Conservation (phyloP, 352 stramenopile genomes). For the Globisporangium cylindrosporum region DNA sequence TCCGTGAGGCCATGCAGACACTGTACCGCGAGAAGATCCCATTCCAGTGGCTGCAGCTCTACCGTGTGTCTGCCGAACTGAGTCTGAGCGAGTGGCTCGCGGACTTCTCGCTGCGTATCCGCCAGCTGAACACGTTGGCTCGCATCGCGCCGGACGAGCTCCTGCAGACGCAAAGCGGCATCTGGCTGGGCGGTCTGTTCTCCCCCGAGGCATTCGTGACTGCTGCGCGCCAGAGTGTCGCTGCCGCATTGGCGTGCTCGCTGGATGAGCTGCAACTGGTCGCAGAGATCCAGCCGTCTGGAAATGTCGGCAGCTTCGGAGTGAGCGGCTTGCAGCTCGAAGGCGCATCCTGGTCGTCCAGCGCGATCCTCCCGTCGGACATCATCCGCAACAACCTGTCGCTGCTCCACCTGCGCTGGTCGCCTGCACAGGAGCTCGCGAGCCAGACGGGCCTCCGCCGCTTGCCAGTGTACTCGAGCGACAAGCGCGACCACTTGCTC, state of each 20-base stretch:
- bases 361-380: conserved; percentile 71
- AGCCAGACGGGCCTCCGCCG: conserved; percentile 27
- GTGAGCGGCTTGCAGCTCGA: conserved; percentile 82
- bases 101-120: conserved; percentile 75
- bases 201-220: conserved; percentile 92
- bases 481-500: conserved; percentile 67
- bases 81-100: conserved; percentile 80
- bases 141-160: conserved; percentile 42
- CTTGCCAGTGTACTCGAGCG: conserved; percentile 86
- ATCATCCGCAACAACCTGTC: conserved; percentile 71
- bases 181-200: conserved; percentile 93
- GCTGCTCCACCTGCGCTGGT: conserved; percentile 74
- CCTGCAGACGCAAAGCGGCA: conserved; percentile 29
- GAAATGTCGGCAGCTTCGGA: conserved; percentile 46
- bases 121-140: conserved; percentile 56
- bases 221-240: conserved; percentile 87
- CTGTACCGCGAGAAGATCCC: conserved; percentile 73
- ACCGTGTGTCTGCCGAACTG: conserved; percentile 51
- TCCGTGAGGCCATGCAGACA: conserved; percentile 74
- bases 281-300: conserved; percentile 49
- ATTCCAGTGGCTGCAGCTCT: conserved; percentile 53
- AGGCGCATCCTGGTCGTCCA: conserved; percentile 68
- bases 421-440: conserved; percentile 26
- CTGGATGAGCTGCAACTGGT: conserved; percentile 87
- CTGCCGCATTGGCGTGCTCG: conserved; percentile 72